Evolutionary conservation across 1,139 yeast genomes (phyloP), one percentile per base, ranked within the genome.

Genomic region (Blastobotrys buckinghamii): DNA sequence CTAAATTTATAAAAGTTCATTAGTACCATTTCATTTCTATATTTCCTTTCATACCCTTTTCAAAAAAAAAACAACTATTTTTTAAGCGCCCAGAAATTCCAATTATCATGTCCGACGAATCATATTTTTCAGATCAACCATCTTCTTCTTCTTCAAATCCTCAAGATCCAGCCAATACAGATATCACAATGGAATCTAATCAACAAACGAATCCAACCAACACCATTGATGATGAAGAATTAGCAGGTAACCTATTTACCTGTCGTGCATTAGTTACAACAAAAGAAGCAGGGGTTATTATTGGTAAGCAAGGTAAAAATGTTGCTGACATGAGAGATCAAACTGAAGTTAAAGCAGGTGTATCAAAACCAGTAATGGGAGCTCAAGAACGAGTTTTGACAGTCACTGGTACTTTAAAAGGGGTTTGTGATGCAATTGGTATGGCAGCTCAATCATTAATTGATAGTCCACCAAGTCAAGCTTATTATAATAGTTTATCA

Each of bases 201-300:
- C 37, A 43, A 27, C 42, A 29, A 34, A 22, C 4, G 4, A 22
- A 22, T 22, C 15, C 43, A 19, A 16, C 26, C 8, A 22, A 22
- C 7, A 2, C 42, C 16, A 19, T 22, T 4, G 34, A n/a, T 16
- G 47, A 44, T 2, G 39, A 38, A 7, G 49, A 45, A 30, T 30
- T 41, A n/a, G 41, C 24, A 7, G 16, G 32, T 26, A 16, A 43
- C 3, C 13, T 22, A 32, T 45, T 67, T 27, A 65, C 72, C 10
- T 52, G 68, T 32, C 75, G 96, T 57, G 78, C 89, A 1, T 73
- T 89, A 40, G 87, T 89, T 20, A 80, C 94, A 12, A 80, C 94
- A 50, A 85, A 84, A 63, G 97, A 89, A 67, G 90, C 96, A 13
- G 96, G 96, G 17, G 85, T 90, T 54, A 80, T 89, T 54, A 89